phyloP scores from a whole-genome alignment of 2,329 filamentous ascomycete genomes.

The Ambrosiella xylebori region DNA sequence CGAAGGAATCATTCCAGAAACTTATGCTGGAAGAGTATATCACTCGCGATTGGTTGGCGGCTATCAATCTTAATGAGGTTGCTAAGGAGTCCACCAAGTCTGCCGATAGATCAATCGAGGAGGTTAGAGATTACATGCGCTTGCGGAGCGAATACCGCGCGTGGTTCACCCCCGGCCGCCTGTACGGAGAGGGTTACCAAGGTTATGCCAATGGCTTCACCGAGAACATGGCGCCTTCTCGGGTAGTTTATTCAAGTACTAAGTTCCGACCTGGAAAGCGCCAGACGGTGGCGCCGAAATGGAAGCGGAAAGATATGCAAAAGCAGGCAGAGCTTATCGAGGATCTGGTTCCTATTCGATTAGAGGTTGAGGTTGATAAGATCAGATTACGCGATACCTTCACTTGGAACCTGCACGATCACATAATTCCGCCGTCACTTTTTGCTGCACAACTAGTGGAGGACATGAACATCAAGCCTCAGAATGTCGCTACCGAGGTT shows the following conservation, averaged over 20 bases:
- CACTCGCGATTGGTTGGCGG: conserved; percentile 36
- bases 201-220: conserved; percentile 82
- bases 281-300: conserved; percentile 53
- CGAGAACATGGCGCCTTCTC: conserved; percentile 47
- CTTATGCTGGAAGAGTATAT: conserved; percentile 37
- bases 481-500: conserved; percentile 42
- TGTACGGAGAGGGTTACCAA: conserved; percentile 62
- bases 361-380: conserved; percentile 93
- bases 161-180: conserved; percentile 37
- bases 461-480: conserved; percentile 66
- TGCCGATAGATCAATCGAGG: conserved; percentile 45
- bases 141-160: conserved; percentile 37
- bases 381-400: conserved; percentile 92
- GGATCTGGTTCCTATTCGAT: conserved; percentile 73
- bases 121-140: conserved; percentile 52
- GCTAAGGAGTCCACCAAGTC: conserved; percentile 38
- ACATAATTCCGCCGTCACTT: conserved; percentile 58
- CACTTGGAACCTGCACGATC: conserved; percentile 94
- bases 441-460: conserved; percentile 85
- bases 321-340: conserved; percentile 82
- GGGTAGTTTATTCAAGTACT: conserved; percentile 63
- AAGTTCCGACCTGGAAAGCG: conserved; percentile 62
- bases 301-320: conserved; percentile 62
- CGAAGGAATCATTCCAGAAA: conserved; percentile 37
- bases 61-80: conserved; percentile 32